Percentiles rank a stretch among this genome's conserved stretches.
Conservation (phyloP, 148 eudicot species). For the Fagopyrum homotropicum region DNA sequence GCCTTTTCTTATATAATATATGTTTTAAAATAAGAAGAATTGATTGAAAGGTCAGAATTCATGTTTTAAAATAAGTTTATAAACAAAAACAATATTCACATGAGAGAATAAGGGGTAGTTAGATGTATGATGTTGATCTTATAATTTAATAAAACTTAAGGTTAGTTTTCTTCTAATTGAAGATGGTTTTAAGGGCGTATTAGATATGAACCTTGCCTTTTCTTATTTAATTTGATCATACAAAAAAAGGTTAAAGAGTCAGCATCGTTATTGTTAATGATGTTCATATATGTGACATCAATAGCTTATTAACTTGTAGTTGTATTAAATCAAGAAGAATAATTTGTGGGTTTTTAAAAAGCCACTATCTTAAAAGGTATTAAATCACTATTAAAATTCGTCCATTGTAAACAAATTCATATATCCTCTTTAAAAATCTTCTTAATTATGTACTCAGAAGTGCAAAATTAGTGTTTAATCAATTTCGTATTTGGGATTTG, state of each 20-base stretch:
- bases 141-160: background rate
- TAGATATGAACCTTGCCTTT: background rate
- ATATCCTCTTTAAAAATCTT: no score
- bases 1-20: no score
- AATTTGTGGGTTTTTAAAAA: no score
- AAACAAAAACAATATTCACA: background rate
- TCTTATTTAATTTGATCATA: background rate
- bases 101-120: background rate
- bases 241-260: background rate
- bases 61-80: background rate
- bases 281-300: background rate
- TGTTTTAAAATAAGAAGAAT: background rate
- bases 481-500: no score
- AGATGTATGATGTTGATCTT: background rate
- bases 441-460: no score
- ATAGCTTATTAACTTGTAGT: background rate
- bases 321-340: background rate
- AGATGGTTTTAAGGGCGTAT: background rate
- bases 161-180: background rate
- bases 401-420: no score
- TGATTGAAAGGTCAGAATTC: background rate
- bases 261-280: background rate
- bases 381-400: no score
- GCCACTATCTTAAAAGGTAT: no score
- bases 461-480: no score